A percentile compares a stretch with the other conserved stretches of the same genome.
phyloP scores from a whole-genome alignment of 2,329 filamentous ascomycete species.

The Colletotrichum musicola region DNA sequence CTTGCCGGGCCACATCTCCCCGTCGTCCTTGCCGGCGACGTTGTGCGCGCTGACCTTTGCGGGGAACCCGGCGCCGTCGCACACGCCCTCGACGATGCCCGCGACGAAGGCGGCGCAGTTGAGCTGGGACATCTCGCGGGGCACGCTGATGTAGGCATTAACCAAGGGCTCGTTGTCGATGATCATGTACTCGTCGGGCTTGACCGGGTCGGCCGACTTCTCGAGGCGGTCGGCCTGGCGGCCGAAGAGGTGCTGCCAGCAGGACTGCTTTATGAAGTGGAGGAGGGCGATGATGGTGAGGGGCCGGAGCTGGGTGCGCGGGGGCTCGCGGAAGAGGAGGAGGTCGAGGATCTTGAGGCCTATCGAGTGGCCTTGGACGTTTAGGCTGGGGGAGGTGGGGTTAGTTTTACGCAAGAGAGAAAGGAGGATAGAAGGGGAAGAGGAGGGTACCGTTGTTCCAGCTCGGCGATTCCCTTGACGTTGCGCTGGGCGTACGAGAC shows the following conservation, averaged over 20 bases:
- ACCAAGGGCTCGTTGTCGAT: constrained; percentile 98
- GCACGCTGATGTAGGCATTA: constrained; percentile 92
- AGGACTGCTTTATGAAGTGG: constrained; percentile 92
- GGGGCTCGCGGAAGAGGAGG: constrained; percentile 84
- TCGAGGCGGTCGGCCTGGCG: constrained; percentile 93
- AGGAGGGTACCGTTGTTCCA: constrained; percentile 81
- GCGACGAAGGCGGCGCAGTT: constrained; percentile 97
- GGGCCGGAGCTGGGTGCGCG: constrained; percentile 80
- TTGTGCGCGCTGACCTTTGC: constrained; percentile 92
- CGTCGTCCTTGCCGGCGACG: constrained; percentile 69
- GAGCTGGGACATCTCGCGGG: constrained; percentile 94
- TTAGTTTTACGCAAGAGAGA: constrained; percentile 27
- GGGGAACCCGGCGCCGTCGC: constrained; percentile 91
- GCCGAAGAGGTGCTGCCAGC: constrained; percentile 93
- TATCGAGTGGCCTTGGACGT: constrained; percentile 91
- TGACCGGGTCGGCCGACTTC: constrained; percentile 83
- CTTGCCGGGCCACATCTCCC: constrained; percentile 94
- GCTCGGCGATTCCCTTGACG: constrained; percentile 91
- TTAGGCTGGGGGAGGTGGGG: constrained; percentile 70
- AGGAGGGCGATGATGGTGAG: constrained; percentile 91
- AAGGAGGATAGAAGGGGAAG: not conserved
- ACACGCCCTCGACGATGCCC: constrained; percentile 94
- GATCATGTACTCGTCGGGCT: constrained; percentile 98
- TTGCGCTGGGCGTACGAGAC: constrained; percentile 92
- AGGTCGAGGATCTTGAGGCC: constrained; percentile 96